Base-by-base conservation (phyloP, 2,329 filamentous ascomycete genomes). In the Ascocoryne sarcoides region DNA sequence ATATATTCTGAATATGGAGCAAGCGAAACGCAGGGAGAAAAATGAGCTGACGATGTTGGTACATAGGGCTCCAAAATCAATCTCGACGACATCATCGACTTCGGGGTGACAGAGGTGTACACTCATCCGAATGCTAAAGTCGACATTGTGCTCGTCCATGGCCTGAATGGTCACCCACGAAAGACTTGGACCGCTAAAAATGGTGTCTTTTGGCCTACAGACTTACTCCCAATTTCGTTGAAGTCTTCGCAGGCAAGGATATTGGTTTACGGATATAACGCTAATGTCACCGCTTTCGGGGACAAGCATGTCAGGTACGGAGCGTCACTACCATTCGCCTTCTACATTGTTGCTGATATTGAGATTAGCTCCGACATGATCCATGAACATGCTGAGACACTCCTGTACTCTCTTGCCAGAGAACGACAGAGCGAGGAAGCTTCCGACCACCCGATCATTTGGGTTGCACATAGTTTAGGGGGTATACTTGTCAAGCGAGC, bases 251-350 rank as follows among this genome's bases (percentile, higher is more conserved):
- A 71, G 17, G 79, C 78, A 38, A 76, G 84, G 37, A 65, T 87
- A 15, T 61, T 86, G 39, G 79, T 81, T 1, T 86, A 85, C 55
- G 82, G 82, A 17, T 87, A 86, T 58, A 84, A 87, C 57, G 80
- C 82, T 17, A 79, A 84, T 43, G 68, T 73, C 1, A 61, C 64
- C 28, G 60, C 68, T 1, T 73, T 72, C 46, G 56, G 57, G 15
- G 66, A 62, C 2, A 72, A 49, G 39, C 72, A 47, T 10, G 47
- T 52, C 2, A 53, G 51, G 49, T 51, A 43, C 20, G 42, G 45
- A 9, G 21, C 7, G 10, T 15, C 18, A 9, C 29, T 20, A 19
- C 31, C 31, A 5, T 28, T 4, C 16, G 19, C 23, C 18, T 15
- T 15, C 15, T 4, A 10, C 10, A 14, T 39, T 31, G 8, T 23